phyloP scores from a whole-genome alignment of 176 grass and related monocot species.

The Phoenix roebelenii region DNA sequence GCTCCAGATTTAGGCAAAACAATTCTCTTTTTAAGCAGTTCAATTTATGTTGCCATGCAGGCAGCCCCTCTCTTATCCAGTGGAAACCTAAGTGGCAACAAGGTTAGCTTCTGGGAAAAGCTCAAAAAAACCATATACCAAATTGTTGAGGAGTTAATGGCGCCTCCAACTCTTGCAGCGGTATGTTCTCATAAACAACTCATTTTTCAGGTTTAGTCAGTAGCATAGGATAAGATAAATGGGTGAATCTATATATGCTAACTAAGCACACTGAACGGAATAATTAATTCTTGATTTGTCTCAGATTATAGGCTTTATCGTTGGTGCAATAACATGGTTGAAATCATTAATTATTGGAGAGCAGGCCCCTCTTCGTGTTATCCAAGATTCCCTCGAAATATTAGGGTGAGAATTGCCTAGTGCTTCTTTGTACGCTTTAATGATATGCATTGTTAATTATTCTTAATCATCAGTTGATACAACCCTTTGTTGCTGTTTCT shows the following conservation, averaged over 20 bases:
- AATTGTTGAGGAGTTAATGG: constrained; percentile 52
- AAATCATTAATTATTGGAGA: constrained; percentile 48
- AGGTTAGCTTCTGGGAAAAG: constrained; percentile 38
- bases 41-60: constrained; percentile 26
- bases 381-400: constrained; percentile 57
- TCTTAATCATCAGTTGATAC: background rate
- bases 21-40: constrained; percentile 10
- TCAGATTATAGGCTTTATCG: constrained; percentile 60
- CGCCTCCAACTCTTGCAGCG: constrained; percentile 67
- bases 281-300: background rate
- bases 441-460: too few species aligned
- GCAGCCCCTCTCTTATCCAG: constrained; percentile 42
- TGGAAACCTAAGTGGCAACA: constrained; percentile 12
- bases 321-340: constrained; percentile 54
- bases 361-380: constrained; percentile 32
- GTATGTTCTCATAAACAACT: constrained; percentile 18
- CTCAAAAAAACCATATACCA: constrained; percentile 43
- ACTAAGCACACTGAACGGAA: too few species aligned
- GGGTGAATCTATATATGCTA: too few species aligned
- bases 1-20: background rate
- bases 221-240: background rate
- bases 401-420: constrained; percentile 41
- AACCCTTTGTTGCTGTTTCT: background rate
- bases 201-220: background rate
- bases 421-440: too few species aligned